Conservation (phyloP, 148 eudicot genomes). For the Heliamphora exappendiculata region DNA sequence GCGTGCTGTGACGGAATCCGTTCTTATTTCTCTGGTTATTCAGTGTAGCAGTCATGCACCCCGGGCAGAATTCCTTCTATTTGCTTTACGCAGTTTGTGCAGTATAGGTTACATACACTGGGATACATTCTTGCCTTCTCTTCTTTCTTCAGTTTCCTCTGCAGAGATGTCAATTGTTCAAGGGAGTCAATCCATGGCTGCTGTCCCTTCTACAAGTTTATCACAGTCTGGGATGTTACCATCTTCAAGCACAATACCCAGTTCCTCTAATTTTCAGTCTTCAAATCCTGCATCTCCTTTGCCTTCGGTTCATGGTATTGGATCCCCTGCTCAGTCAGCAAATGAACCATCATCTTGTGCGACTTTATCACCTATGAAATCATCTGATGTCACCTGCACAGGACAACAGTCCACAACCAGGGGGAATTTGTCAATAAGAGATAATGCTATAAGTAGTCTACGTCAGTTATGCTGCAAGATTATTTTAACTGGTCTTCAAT, state of each 20-base stretch:
- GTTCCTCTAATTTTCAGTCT: slow-evolving; percentile 66
- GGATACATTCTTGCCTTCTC: slow-evolving; percentile 83
- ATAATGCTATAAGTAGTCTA: slow-evolving; percentile 71
- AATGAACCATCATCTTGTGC: slow-evolving; percentile 53
- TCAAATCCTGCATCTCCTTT: slow-evolving; percentile 80
- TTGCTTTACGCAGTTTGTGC: slow-evolving; percentile 75
- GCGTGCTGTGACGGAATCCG: slow-evolving; percentile 70
- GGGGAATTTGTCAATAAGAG: slow-evolving; percentile 35
- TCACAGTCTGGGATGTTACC: slow-evolving; percentile 58
- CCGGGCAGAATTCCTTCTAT: slow-evolving; percentile 86
- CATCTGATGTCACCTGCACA: slow-evolving; percentile 39
- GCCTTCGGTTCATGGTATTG: slow-evolving; percentile 64
- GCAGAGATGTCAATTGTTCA: slow-evolving; percentile 61
- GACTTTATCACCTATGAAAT: slow-evolving; percentile 55
- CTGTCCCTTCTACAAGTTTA: slow-evolving; percentile 44
- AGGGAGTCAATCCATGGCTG: slow-evolving; percentile 47
- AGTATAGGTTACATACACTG: slow-evolving; percentile 64
- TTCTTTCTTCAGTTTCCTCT: slow-evolving; percentile 76
- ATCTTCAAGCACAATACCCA: slow-evolving; percentile 37
- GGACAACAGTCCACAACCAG: slow-evolving; percentile 41
- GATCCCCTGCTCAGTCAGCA: slow-evolving; percentile 84
- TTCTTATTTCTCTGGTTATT: slow-evolving; percentile 72
- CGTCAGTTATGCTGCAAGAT: slow-evolving; percentile 89
- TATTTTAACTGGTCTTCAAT: slow-evolving; percentile 55
- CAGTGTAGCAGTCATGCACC: slow-evolving; percentile 87